Evolutionary conservation across 1,284 basidiomycete species (phyloP).

Genomic region (Cutaneotrichosporon dermatis): DNA sequence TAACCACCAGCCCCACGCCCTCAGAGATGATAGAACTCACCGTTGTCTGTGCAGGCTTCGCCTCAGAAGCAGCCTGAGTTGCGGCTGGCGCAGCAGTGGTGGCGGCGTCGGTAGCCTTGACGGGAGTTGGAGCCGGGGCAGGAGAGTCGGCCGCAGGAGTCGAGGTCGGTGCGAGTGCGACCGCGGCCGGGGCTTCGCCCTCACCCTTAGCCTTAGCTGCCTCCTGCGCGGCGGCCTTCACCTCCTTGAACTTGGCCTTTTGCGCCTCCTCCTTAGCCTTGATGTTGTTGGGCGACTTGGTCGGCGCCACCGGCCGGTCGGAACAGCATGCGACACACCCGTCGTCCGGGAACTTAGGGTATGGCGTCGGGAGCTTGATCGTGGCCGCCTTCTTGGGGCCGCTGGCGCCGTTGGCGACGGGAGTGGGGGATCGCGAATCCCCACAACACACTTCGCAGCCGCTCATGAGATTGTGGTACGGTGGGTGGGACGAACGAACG

Average conservation of each 20-base stretch:
- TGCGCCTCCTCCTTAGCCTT: too few relatives aligned
- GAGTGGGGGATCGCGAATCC: not conserved
- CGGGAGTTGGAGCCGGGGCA: not conserved
- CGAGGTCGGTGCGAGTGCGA: too few relatives aligned
- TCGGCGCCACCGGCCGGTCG: not conserved
- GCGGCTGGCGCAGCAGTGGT: not conserved
- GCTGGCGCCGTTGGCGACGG: not conserved
- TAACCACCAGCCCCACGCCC: not conserved
- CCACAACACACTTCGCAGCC: conserved; percentile 2
- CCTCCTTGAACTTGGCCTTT: too few relatives aligned
- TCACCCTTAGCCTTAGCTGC: too few relatives aligned
- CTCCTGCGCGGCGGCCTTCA: too few relatives aligned
- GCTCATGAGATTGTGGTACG: not conserved
- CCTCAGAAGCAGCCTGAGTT: not conserved
- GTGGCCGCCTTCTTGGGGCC: not conserved
- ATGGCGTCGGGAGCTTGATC: not conserved
- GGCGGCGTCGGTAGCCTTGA: not conserved
- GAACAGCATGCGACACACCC: not conserved
- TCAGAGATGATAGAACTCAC: not conserved
- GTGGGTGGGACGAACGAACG: not conserved
- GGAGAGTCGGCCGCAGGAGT: too few relatives aligned
- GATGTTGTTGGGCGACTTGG: too few relatives aligned
- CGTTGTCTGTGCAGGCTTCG: not conserved
- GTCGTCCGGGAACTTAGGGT: not conserved
- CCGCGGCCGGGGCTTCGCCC: too few relatives aligned